Evolutionary conservation across 2,329 filamentous ascomycete genomes (phyloP).

Genomic region (Clarireedia homoeocarpa): DNA sequence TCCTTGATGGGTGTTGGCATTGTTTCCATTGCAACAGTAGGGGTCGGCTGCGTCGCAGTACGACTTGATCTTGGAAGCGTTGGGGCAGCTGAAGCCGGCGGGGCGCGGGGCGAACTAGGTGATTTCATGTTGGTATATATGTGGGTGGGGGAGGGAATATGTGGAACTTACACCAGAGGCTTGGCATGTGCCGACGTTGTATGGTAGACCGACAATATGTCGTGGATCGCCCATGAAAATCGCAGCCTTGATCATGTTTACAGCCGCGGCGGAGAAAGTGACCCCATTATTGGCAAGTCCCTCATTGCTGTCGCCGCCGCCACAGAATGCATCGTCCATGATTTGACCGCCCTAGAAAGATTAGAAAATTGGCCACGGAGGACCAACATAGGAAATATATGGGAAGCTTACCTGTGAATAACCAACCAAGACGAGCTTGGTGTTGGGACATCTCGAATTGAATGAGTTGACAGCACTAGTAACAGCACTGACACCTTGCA

Average conservation of each 20-base stretch:
- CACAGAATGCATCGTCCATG: conserved; percentile 54
- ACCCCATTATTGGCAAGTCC: conserved; percentile 39
- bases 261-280: conserved; percentile 37
- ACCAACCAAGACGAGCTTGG: conserved; percentile 52
- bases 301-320: conserved; percentile 42
- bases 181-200: conserved; percentile 53
- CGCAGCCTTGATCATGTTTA: conserved; percentile 51
- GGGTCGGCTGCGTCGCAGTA: conserved; percentile 54
- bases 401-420: conserved; percentile 46
- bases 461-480: conserved; percentile 51
- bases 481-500: conserved; percentile 50
- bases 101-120: conserved; percentile 47
- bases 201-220: conserved; percentile 46
- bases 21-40: conserved; percentile 54
- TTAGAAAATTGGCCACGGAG: conserved; percentile 2
- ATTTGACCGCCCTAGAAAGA: conserved; percentile 48
- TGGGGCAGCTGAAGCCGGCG: conserved; percentile 44
- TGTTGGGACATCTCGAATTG: conserved; percentile 47
- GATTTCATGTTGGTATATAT: neutral
- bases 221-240: conserved; percentile 60
- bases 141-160: neutral
- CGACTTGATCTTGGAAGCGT: conserved; percentile 46
- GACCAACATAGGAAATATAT: neutral
- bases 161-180: conserved; percentile 47
- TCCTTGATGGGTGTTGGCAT: conserved; percentile 46